phyloP scores from a whole-genome alignment of 1,284 basidiomycete species.

The Puccinia novopanici region DNA sequence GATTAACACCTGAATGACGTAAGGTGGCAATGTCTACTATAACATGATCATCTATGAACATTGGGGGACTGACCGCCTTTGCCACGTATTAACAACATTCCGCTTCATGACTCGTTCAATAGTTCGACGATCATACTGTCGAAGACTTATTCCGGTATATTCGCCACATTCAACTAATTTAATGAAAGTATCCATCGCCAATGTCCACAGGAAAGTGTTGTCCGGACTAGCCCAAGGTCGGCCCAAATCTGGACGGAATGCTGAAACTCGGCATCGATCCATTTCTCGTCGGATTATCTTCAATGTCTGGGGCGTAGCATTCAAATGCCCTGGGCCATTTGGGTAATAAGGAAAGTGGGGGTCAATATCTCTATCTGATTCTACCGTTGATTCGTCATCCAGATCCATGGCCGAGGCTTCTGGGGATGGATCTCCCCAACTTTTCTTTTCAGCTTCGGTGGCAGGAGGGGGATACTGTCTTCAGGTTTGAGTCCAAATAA shows the following conservation, averaged over 20 bases:
- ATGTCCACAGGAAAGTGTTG: slow-evolving; percentile 16
- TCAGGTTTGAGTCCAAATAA: neutral
- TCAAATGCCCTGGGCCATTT: neutral
- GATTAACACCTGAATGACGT: neutral
- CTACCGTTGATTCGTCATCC: neutral
- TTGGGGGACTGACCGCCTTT: neutral
- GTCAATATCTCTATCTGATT: neutral
- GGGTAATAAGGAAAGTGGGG: slow-evolving; percentile 27
- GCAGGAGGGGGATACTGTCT: neutral
- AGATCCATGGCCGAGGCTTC: too few relatives aligned
- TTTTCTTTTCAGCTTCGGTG: neutral
- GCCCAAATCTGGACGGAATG: slow-evolving; percentile 7
- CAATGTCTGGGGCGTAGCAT: neutral
- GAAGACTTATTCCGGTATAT: neutral
- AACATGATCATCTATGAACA: neutral
- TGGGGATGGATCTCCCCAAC: neutral
- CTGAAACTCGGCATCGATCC: neutral
- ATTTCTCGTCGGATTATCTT: slow-evolving; percentile 21
- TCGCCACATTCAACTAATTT: slow-evolving; percentile 14
- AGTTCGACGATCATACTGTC: neutral
- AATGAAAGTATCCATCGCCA: neutral
- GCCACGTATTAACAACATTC: neutral
- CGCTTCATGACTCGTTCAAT: neutral
- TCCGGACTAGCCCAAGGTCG: neutral
- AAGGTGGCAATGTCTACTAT: neutral